phyloP scores from a whole-genome alignment of 2,329 filamentous ascomycete species.

The Colletotrichum viniferum region DNA sequence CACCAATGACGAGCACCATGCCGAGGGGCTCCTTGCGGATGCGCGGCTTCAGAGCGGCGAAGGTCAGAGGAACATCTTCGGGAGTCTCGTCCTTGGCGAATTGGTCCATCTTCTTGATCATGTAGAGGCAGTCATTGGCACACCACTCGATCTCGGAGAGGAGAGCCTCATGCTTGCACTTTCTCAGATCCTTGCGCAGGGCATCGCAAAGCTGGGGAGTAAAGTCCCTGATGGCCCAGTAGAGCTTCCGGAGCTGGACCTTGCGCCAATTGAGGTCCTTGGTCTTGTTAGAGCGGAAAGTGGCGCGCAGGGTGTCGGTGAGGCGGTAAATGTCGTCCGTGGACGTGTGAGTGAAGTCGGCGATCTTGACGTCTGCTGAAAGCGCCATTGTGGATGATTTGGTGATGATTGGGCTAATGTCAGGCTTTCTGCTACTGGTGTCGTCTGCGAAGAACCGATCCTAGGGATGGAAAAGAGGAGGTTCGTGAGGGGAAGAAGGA shows the following conservation, averaged over 20 bases:
- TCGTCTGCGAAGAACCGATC: background rate
- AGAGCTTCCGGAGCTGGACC: constrained; percentile 88
- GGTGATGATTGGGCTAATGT: background rate
- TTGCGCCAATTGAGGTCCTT: constrained; percentile 82
- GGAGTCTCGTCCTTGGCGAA: constrained; percentile 85
- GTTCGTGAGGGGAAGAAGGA: constrained; percentile 16
- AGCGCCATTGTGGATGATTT: constrained; percentile 39
- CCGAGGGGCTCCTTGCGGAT: constrained; percentile 90
- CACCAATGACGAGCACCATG: constrained; percentile 81
- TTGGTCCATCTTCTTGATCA: constrained; percentile 76
- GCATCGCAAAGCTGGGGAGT: constrained; percentile 75
- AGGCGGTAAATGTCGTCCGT: constrained; percentile 68
- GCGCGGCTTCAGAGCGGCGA: constrained; percentile 72
- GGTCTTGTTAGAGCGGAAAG: constrained; percentile 82
- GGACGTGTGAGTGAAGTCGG: constrained; percentile 63
- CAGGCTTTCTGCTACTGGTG: background rate
- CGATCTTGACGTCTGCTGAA: constrained; percentile 38
- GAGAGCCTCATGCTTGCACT: constrained; percentile 75
- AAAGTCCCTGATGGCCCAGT: constrained; percentile 89
- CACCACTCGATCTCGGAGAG: constrained; percentile 79
- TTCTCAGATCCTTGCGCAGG: constrained; percentile 77
- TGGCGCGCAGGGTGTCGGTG: constrained; percentile 64
- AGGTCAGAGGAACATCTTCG: constrained; percentile 70
- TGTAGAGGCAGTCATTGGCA: constrained; percentile 80
- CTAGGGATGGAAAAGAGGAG: background rate